Evolutionary conservation across 371 early-diverging fungal species (phyloP), one percentile per base, ranked within the genome.

Genomic region (Sanchytrium tribonematis): DNA sequence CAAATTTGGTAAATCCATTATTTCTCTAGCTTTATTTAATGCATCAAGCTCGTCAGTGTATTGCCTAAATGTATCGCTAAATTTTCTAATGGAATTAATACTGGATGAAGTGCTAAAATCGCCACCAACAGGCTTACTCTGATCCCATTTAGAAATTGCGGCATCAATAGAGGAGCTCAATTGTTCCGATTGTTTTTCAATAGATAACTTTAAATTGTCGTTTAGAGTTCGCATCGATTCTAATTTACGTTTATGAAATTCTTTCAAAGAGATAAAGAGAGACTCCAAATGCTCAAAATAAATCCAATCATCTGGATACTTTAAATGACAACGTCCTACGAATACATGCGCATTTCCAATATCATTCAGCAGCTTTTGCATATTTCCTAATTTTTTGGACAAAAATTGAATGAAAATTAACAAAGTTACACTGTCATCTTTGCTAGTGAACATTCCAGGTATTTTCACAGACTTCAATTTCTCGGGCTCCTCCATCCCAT

Each of bases 211-310:
- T 28, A 27, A 70, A 72, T 73, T 74, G 83, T 84, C 83, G 73
- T 91, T 83, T 75, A 94, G 96, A 68, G 92, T 89, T 74, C 93
- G 89, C 72, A 96, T 92, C 30, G 86, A 84, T 70, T 83, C 84
- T 76, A 88, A 87, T 85, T 97, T 96, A 77, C 89, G 83, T 66
- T 80, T 80, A 68, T 93, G 73, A 69, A 97, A 92, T 77, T 93
- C 92, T 73, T 87, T 89, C 71, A 97, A 93, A 0, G 94, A 89
- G 72, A 88, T 87, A 94, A 95, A 96, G 76, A 95, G 97, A 73
- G 94, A 93, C 68, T 93, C 94, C 5, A 96, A 83, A 72, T 93
- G 89, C 69, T 95, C 98, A 29, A 88, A 82, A 75, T 93, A 88
- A 27, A 95, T 79, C 97, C 97, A 97, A 73, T 97, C 93, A 66